Evolutionary conservation across 1,284 basidiomycete genomes (phyloP), one percentile per base, ranked within the genome.

Genomic region (Pulchroboletus neoregius): DNA sequence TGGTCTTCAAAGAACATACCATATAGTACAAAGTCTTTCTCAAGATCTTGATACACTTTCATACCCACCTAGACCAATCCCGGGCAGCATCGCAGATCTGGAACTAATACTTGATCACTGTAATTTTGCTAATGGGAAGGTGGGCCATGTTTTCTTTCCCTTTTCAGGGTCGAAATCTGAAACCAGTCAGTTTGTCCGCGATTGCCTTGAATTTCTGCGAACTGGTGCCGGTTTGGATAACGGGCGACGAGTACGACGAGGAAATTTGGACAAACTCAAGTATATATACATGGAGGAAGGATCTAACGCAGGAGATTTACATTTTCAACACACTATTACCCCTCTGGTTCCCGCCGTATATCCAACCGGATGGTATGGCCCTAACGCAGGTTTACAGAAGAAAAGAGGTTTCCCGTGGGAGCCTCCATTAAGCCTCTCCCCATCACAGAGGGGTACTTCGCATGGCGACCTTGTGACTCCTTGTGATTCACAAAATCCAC

Each of bases 21-120:
- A 46, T 26, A 34, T 38, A 39, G 37, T 45, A 28, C 49, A 46
- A 8, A 67, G 72, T 23, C 26, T 13, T 15, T 62, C 69, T 30
- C 58, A 63, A 38, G 48, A 54, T 40, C 38, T 58, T 16, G 58
- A 57, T 39, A 51, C 62, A 40, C 48, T 55, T 39, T 57, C 61
- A 40, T 73, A 68, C 55, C 76, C 80, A 4, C 71, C 76, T 9
- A 67, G 80, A 36, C 80, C 81, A 12, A 57, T 66, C 10, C 60
- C 71, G 6, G 73, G 74, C 12, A 71, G 72, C 26, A 68, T 90
- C 10, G 76, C 89, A 13, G 93, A 96, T 66, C 65, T 96, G 52
- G 92, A 96, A 67, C 69, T 87, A 18, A 72, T 94, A 2, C 82
- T 91, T 79, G 82, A 91, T 33, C 78, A 89, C 55, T 96, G 93